Base-by-base conservation (phyloP, 345 rosid species). In the Cardamine chenopodiifolia region DNA sequence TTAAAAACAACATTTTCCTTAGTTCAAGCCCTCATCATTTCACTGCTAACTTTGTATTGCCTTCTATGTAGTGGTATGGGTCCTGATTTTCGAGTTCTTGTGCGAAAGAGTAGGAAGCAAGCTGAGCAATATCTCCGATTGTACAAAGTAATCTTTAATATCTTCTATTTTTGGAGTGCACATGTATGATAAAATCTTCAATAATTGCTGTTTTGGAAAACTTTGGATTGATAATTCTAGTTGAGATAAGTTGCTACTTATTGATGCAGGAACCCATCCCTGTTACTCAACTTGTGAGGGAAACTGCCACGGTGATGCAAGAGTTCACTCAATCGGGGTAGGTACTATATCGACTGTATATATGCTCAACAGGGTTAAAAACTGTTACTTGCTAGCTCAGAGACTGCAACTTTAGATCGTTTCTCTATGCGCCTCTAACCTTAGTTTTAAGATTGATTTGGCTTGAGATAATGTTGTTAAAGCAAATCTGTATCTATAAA, bases 241-340 rank as follows among this genome's bases (percentile, higher is more conserved):
- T 23, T 56, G 15, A 60, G 29, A 25, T 59, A 14, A 5, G 17
- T 29, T 22, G 32, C 42, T 68, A 47, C 68, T 26, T 54, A 22
- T 68, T 66, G 44, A 62, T 72, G 49, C 79, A 94, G 98, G 98
- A 94, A 82, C 92, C 95, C 52, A 91, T 94, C 57, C 98, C 98
- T 3, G 97, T 94, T 48, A 91, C 96, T 1, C 98, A 91, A 70
- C 93, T 94, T 70, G 98, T 91, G 28, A 87, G 98, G 84, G 98
- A 94, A 80, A 91, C 93, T 72, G 97, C 98, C 14, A 92, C 98
- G 57, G 98, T 91, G 40, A 94, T 94, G 97, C 98, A 94, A 77
- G 97, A 94, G 85, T 94, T 94, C 77, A 94, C 97, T 67, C 97
- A 90, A 59, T 93, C 98, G 2, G 98, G 98, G 98, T 93, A 86